A percentile compares a stretch with the other conserved stretches of the same genome.
These are phyloP conservation scores for Erigeron canadensis DNA, from an alignment of 129 eudicot genomes.

Conservation along the genomic window DNA sequence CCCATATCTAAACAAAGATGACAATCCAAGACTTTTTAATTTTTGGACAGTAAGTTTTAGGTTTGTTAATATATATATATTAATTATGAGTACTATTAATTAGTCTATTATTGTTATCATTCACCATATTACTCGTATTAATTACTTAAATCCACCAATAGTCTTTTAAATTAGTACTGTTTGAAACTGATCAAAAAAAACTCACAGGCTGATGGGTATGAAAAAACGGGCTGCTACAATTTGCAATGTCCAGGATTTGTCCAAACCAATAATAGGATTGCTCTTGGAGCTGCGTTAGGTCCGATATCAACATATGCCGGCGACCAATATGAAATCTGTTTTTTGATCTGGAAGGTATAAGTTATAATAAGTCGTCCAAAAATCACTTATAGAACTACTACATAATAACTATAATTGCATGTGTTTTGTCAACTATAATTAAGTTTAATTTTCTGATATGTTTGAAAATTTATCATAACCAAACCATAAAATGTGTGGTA, in stretches of 20 bases:
- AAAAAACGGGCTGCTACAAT: slow-evolving; percentile 75
- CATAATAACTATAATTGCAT: no score
- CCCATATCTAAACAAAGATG: slow-evolving; percentile 66
- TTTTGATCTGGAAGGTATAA: slow-evolving; percentile 85
- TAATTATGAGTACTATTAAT: no score
- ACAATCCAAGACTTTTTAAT: slow-evolving; percentile 70
- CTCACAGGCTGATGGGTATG: slow-evolving; percentile 67
- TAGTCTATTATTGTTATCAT: no score
- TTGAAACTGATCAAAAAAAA: neutral
- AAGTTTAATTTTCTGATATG: no score
- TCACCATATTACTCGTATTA: neutral
- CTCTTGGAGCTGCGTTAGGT: slow-evolving; percentile 75
- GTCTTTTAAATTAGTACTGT: no score
- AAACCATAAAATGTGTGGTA: neutral
- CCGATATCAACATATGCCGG: slow-evolving; percentile 68
- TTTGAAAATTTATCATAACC: neutral
- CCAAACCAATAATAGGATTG: slow-evolving; percentile 59
- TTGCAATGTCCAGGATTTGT: slow-evolving; percentile 85
- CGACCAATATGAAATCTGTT: slow-evolving; percentile 59
- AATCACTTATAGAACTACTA: no score
- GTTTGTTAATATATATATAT: neutral
- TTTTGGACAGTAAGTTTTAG: slow-evolving; percentile 78
- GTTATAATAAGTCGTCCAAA: neutral
- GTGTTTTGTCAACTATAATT: no score
- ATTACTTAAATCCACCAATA: no score